Evolutionary conservation across 2,329 filamentous ascomycete genomes (phyloP).

Genomic region (Paecilomyces formosus): DNA sequence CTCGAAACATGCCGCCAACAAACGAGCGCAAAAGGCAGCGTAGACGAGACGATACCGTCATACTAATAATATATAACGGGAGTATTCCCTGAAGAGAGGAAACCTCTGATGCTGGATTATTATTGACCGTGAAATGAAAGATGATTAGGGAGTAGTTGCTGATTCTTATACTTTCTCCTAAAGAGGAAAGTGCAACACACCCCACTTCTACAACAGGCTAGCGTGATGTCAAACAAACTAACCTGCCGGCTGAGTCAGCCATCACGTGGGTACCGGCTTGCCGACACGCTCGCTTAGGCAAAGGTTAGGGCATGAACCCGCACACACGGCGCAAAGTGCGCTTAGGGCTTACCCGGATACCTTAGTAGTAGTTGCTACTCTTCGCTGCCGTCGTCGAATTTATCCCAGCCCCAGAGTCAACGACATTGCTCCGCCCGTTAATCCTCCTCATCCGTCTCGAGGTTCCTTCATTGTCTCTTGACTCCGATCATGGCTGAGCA

Average conservation of each 20-base stretch:
- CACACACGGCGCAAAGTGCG: slow-evolving; percentile 23
- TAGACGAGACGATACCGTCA: no score
- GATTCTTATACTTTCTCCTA: not conserved
- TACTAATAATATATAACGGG: not conserved
- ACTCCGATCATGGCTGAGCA: slow-evolving; percentile 71
- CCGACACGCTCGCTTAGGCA: not conserved
- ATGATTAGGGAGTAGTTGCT: not conserved
- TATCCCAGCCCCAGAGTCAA: slow-evolving; percentile 31
- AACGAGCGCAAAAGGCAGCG: no score
- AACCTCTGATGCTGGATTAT: no score
- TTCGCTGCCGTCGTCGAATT: slow-evolving; percentile 23
- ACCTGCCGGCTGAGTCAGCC: not conserved
- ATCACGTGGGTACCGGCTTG: not conserved
- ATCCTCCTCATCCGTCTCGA: slow-evolving; percentile 28
- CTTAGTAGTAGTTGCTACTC: slow-evolving; percentile 26
- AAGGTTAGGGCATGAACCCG: slow-evolving; percentile 13
- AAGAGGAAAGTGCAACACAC: not conserved
- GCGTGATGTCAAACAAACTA: not conserved
- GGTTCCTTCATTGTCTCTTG: slow-evolving; percentile 31
- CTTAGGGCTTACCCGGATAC: slow-evolving; percentile 32
- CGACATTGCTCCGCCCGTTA: slow-evolving; percentile 34
- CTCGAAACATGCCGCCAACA: not conserved
- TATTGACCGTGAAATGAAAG: no score
- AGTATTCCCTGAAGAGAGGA: not conserved
- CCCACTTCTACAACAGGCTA: not conserved